Conservation (phyloP, 345 rosid species). For the Dovyalis caffra region DNA sequence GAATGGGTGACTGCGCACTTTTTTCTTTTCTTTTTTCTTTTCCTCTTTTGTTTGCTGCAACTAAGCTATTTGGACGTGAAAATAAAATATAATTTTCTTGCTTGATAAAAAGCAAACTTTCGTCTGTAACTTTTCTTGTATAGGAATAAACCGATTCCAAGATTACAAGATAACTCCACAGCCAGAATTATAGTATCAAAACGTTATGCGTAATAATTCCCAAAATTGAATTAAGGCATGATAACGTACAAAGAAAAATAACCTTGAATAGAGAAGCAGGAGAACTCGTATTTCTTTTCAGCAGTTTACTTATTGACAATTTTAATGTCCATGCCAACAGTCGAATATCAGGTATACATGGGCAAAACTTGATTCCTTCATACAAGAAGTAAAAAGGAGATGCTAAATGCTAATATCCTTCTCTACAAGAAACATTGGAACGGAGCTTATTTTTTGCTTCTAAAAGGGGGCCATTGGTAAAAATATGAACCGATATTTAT, state of each 20-base stretch:
- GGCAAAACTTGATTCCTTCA: conserved; percentile 9
- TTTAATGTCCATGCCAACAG: background rate
- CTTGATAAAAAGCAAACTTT: too few species aligned
- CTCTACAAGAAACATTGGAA: background rate
- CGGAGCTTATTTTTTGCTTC: background rate
- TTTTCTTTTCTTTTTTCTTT: too few species aligned
- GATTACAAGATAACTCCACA: too few species aligned
- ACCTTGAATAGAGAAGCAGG: background rate
- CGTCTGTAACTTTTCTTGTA: too few species aligned
- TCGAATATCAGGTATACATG: background rate
- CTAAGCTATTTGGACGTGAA: conserved; percentile 1
- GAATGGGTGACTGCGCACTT: too few species aligned
- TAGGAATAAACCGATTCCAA: too few species aligned
- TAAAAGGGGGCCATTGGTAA: background rate
- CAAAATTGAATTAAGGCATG: too few species aligned
- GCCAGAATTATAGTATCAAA: too few species aligned
- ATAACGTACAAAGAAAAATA: background rate
- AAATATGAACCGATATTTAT: conserved; percentile 11
- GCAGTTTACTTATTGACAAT: background rate
- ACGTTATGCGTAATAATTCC: too few species aligned
- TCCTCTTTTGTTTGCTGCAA: background rate
- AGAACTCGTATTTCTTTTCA: conserved; percentile 1
- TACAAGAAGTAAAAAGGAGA: background rate
- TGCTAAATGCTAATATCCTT: background rate
- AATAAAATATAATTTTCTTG: background rate